Base-by-base conservation (phyloP, 768 basidiomycete genomes). In the Tricholoma sp. region DNA sequence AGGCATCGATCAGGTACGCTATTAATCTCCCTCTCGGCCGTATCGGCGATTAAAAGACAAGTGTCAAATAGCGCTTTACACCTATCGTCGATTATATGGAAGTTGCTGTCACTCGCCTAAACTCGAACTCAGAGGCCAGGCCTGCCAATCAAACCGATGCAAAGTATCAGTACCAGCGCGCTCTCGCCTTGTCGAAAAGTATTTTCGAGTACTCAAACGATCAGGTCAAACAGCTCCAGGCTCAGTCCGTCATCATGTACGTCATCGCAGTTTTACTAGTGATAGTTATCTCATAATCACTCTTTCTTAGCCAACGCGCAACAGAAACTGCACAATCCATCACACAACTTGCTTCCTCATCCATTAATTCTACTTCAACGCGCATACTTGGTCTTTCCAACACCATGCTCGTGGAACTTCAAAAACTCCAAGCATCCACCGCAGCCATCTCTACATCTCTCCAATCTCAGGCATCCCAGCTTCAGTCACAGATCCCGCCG, bases 131-230 rank as follows among this genome's bases (percentile, higher is more conserved):
- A 47, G 80, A 82, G 49, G 76, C 79, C 33, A 75, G 74, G 15
- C 67, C 76, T 6, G 73, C 80, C 31, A 73, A 74, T 5, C 74
- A 72, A 12, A 72, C 77, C 10, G 80, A 84, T 60, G 72, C 79
- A 45, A 80, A 88, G 67, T 89, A 83, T 62, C 91, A 92, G 71
- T 89, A 89, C 64, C 88, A 89, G 66, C 88, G 90, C 48, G 88
- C 81, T 47, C 75, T 81, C 58, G 75, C 76, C 36, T 79, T 93
- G 51, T 86, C 88, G 32, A 80, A 77, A 62, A 80, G 81, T 41
- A 63, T 90, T 44, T 80, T 79, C 58, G 80, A 74, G 29, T 86
- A 85, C 65, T 87, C 89, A 3, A 76, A 79, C 52, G 86, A 89
- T 59, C 89, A 90, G 63, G 68, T 89, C 64, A 86, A 83, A 57